phyloP scores from a whole-genome alignment of 2,329 filamentous ascomycete species.

The Verticillium albo-atrum region DNA sequence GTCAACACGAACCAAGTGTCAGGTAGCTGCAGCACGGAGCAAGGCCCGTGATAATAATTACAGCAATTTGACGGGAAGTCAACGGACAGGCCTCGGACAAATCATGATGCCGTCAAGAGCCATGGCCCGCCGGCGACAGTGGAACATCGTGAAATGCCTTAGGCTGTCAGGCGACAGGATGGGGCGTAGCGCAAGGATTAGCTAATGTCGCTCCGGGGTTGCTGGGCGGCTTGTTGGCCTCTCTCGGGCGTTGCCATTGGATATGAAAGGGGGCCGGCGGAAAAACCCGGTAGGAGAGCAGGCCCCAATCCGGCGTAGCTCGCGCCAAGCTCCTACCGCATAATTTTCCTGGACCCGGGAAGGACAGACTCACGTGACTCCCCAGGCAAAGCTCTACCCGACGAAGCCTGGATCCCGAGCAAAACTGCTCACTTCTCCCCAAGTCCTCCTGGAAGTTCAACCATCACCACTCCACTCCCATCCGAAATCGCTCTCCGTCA shows the following conservation, averaged over 20 bases:
- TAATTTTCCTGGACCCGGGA: conserved; percentile 2
- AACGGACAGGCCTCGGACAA: not conserved
- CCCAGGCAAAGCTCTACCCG: conserved; percentile 36
- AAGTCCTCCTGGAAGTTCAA: conserved; percentile 44
- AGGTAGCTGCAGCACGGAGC: not conserved
- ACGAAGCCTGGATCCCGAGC: conserved; percentile 37
- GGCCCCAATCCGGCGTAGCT: not conserved
- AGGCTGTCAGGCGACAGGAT: not conserved
- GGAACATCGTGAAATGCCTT: not conserved
- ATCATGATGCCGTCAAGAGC: not conserved
- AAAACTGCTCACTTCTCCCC: conserved; percentile 45
- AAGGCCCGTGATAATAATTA: not conserved
- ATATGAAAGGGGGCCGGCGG: not conserved
- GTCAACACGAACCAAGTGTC: not conserved
- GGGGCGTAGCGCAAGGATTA: not conserved
- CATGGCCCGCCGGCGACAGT: not conserved
- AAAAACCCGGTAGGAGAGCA: not conserved
- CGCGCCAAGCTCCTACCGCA: not conserved
- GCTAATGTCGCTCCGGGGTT: not conserved
- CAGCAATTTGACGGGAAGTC: not conserved
- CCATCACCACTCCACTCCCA: conserved; percentile 54
- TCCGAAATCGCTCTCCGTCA: conserved; percentile 60
- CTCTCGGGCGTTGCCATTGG: not conserved
- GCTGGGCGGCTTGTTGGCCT: not conserved
- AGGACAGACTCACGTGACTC: conserved; percentile 29